A percentile compares a stretch with the other conserved stretches of the same genome.
Evolutionary conservation across 768 basidiomycete species (phyloP).

Genomic region (Hortiboletus campestris): DNA sequence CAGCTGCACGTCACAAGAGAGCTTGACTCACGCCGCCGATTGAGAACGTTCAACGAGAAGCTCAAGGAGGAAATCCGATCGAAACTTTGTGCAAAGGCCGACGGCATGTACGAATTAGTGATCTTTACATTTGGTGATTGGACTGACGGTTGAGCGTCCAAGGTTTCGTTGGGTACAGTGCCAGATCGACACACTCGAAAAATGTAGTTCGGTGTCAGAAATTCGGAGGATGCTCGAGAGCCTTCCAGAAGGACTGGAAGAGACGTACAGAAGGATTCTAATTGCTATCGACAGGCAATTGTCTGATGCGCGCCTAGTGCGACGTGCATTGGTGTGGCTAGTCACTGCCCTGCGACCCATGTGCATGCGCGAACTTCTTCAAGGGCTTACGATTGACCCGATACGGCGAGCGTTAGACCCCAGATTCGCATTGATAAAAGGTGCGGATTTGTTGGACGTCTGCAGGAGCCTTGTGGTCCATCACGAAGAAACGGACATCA

Average conservation of each 20-base stretch:
- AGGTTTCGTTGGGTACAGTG: background rate
- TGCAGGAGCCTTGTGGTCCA: slow-evolving; percentile 4
- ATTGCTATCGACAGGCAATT: background rate
- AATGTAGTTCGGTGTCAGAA: background rate
- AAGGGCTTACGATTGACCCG: slow-evolving; percentile 2
- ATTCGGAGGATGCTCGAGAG: background rate
- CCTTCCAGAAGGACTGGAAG: slow-evolving; percentile 7
- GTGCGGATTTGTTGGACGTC: background rate
- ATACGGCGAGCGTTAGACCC: background rate
- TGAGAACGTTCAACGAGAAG: background rate
- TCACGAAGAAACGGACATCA: background rate
- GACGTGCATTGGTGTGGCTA: slow-evolving; percentile 5
- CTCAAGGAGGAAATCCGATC: slow-evolving; percentile 6
- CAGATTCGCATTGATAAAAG: background rate
- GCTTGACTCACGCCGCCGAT: background rate
- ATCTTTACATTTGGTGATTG: background rate
- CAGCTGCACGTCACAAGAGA: slow-evolving; percentile 3
- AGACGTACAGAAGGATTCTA: slow-evolving; percentile 20
- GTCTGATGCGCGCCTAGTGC: background rate
- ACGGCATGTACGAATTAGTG: slow-evolving; percentile 15
- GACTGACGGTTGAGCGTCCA: background rate
- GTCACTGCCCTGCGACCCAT: slow-evolving; percentile 3
- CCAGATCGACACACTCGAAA: background rate
- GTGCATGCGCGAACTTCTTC: background rate
- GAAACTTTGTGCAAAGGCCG: slow-evolving; percentile 3